Evolutionary conservation across 2,329 filamentous ascomycete species (phyloP).

Genomic region (Mycosphaerelloides madeirae): DNA sequence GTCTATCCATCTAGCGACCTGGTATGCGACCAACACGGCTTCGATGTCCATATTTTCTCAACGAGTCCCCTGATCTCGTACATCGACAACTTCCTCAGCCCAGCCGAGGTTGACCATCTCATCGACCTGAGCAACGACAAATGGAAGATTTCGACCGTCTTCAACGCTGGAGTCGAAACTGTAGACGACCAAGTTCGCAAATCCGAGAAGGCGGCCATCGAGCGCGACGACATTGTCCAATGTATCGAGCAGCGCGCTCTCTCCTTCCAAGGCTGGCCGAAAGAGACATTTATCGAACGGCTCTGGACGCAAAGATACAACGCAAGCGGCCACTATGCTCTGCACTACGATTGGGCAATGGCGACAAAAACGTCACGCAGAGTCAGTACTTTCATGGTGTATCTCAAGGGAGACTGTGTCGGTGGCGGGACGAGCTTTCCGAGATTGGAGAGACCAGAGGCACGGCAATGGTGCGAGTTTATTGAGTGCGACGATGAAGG

Average conservation of each 20-base stretch:
- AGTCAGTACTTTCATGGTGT: conserved; percentile 59
- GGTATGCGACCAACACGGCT: conserved; percentile 36
- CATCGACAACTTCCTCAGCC: conserved; percentile 36
- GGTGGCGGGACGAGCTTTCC: conserved; percentile 61
- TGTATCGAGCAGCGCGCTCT: conserved; percentile 57
- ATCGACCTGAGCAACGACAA: conserved; percentile 46
- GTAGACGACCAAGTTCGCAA: conserved; percentile 47
- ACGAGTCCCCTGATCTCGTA: conserved; percentile 55
- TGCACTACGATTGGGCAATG: conserved; percentile 57
- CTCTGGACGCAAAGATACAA: conserved; percentile 59
- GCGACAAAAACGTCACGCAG: conserved; percentile 33
- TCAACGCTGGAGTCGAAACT: conserved; percentile 44
- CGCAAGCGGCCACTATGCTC: conserved; percentile 53
- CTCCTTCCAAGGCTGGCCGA: conserved; percentile 57
- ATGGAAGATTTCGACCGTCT: conserved; percentile 53
- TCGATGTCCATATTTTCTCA: conserved; percentile 47
- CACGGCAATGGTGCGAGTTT: conserved; percentile 52
- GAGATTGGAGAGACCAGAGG: conserved; percentile 41
- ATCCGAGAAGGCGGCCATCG: conserved; percentile 50
- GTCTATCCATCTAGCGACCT: conserved; percentile 39
- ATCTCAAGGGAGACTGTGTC: conserved; percentile 48
- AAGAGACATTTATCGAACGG: conserved; percentile 55
- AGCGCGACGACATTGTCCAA: conserved; percentile 47
- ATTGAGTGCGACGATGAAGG: conserved; percentile 45
- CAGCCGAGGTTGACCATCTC: conserved; percentile 17